These are phyloP conservation scores for Lumnitzera racemosa DNA, from an alignment of 345 rosid genomes.

Conservation along the genomic window DNA sequence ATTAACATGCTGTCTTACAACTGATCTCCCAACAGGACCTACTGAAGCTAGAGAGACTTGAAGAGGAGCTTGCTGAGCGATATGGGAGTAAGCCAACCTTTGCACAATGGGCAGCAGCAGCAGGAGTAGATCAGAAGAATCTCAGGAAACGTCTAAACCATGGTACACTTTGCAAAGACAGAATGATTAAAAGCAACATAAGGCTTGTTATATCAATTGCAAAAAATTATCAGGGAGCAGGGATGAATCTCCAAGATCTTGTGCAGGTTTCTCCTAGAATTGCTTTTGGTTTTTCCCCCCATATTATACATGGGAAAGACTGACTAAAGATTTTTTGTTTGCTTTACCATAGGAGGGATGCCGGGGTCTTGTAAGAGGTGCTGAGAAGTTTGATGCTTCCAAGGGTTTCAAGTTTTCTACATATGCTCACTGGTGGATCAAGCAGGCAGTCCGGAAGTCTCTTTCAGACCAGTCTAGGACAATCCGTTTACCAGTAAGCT, in stretches of 20 bases:
- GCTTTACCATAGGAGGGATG: constrained; percentile 70
- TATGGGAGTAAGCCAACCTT: constrained; percentile 67
- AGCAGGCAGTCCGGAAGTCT: constrained; percentile 79
- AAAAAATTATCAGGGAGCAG: constrained; percentile 81
- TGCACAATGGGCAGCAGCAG: constrained; percentile 91
- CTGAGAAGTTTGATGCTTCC: constrained; percentile 93
- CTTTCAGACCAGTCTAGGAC: constrained; percentile 85
- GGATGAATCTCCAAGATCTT: constrained; percentile 92
- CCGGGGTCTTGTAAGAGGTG: constrained; percentile 80
- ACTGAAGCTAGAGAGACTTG: constrained; percentile 77
- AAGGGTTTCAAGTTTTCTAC: constrained; percentile 97
- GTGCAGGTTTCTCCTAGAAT: constrained; percentile 53
- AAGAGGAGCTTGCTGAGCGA: constrained; percentile 60
- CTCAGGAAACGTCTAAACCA: constrained; percentile 61
- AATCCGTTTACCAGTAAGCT: constrained; percentile 76
- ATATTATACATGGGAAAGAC: background rate
- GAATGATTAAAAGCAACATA: constrained; percentile 87
- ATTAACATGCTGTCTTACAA: no score
- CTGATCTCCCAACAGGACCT: constrained; percentile 41
- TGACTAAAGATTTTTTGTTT: background rate
- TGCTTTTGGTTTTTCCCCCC: background rate
- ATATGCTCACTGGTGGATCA: constrained; percentile 99
- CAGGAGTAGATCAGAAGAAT: constrained; percentile 66
- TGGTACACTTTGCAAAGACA: constrained; percentile 77
- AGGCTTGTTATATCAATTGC: constrained; percentile 97